Evolutionary conservation across 805 yeast species (phyloP).

Genomic region (Metschnikowia similis): DNA sequence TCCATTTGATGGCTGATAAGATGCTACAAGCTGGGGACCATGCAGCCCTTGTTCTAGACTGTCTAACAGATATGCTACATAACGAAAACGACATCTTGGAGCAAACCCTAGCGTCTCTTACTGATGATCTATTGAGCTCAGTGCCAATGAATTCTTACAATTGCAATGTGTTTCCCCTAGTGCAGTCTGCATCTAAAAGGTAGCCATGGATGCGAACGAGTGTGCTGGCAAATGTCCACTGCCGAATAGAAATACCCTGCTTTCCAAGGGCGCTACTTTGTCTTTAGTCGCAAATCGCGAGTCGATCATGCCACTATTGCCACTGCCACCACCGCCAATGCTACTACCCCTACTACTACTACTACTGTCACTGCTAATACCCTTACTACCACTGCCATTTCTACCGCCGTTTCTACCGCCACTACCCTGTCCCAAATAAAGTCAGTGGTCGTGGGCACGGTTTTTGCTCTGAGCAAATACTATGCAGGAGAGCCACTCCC

Average conservation of each 20-base stretch:
- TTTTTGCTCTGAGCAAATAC: no score
- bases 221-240: not conserved
- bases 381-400: no score
- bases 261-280: no score
- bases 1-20: not conserved
- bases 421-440: no score
- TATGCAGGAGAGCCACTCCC: no score
- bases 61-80: slow-evolving; percentile 24
- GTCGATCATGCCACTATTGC: no score
- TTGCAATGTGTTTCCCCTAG: not conserved
- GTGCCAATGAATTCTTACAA: slow-evolving; percentile 21
- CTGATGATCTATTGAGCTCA: slow-evolving; percentile 15
- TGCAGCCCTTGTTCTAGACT: slow-evolving; percentile 20
- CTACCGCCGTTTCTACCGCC: no score
- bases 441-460: no score
- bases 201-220: not conserved
- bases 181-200: not conserved
- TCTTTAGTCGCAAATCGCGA: no score
- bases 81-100: slow-evolving; percentile 21
- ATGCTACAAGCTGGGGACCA: slow-evolving; percentile 1
- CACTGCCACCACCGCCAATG: no score
- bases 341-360: no score
- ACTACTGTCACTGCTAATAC: no score
- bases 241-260: not conserved
- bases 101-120: slow-evolving; percentile 13